These are phyloP conservation scores for Heliocybe sulcata DNA, from an alignment of 1,284 basidiomycete species.

Conservation along the genomic window DNA sequence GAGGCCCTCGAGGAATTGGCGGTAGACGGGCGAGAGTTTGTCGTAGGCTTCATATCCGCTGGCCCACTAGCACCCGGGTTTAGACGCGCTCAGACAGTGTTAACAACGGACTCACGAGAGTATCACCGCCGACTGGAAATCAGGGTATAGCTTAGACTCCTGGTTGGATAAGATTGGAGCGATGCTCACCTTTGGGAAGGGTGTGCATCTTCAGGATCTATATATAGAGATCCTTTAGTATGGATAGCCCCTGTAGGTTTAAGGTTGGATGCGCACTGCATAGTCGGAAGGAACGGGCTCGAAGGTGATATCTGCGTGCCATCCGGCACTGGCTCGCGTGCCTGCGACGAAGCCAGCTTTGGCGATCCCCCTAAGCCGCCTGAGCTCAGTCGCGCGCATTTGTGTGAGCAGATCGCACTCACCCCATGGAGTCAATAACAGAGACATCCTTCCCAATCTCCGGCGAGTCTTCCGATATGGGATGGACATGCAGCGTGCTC, in stretches of 20 bases:
- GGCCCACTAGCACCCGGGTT: slow-evolving; percentile 24
- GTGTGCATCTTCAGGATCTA: slow-evolving; percentile 53
- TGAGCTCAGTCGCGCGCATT: not conserved
- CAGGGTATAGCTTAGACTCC: not conserved
- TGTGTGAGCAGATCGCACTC: slow-evolving; percentile 4
- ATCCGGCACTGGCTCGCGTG: slow-evolving; percentile 32
- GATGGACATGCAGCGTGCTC: slow-evolving; percentile 57
- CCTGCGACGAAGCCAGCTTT: slow-evolving; percentile 22
- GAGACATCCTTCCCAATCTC: slow-evolving; percentile 42
- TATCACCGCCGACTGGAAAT: slow-evolving; percentile 36
- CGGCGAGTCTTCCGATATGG: slow-evolving; percentile 45
- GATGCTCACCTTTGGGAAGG: slow-evolving; percentile 34
- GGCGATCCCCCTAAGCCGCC: slow-evolving; percentile 28
- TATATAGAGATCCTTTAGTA: not conserved
- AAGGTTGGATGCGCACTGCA: slow-evolving; percentile 25
- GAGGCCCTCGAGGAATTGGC: slow-evolving; percentile 49
- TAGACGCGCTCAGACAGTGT: not conserved
- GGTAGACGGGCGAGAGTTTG: slow-evolving; percentile 48
- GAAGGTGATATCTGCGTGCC: slow-evolving; percentile 66
- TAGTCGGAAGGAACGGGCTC: slow-evolving; percentile 65
- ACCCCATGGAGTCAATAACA: slow-evolving; percentile 37
- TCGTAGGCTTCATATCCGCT: slow-evolving; percentile 60
- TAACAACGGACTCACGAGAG: slow-evolving; percentile 25
- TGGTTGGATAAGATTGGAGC: slow-evolving; percentile 10
- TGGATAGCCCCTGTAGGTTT: not conserved